Percentiles rank a stretch among this genome's conserved stretches.
Conservation (phyloP, 495 filamentous ascomycete species). For the Neurospora cerealis region DNA sequence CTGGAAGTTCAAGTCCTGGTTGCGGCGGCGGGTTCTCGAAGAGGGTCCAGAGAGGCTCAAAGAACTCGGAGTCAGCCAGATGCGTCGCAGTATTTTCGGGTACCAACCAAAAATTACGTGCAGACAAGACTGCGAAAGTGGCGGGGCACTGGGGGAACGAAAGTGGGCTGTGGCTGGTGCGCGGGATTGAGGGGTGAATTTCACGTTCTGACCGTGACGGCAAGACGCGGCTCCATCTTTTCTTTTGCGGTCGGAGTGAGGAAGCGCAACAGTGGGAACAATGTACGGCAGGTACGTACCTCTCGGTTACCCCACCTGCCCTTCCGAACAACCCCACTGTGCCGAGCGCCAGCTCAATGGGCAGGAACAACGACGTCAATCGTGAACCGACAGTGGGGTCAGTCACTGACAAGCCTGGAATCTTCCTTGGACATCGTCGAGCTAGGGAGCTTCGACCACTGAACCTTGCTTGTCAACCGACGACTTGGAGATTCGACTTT, state of each 20-base stretch:
- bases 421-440: not conserved
- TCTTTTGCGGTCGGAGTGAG: not conserved
- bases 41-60: slow-evolving; percentile 6
- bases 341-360: not conserved
- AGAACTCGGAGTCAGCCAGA: slow-evolving; percentile 11
- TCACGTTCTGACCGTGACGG: not conserved
- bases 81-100: slow-evolving; percentile 17
- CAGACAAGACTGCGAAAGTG: not conserved
- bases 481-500: not conserved
- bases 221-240: not conserved
- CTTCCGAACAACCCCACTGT: not conserved
- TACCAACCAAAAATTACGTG: slow-evolving; percentile 17
- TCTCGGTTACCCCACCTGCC: not conserved
- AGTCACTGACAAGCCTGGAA: not conserved
- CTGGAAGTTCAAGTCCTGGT: not conserved
- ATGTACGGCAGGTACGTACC: not conserved
- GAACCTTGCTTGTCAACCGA: not conserved
- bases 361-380: not conserved
- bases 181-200: not conserved
- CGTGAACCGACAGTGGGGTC: not conserved
- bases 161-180: slow-evolving; percentile 22
- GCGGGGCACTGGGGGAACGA: not conserved
- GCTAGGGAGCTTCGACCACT: not conserved
- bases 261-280: not conserved
- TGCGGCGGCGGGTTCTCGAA: slow-evolving; percentile 1